Evolutionary conservation across 2,329 filamentous ascomycete genomes (phyloP).

Genomic region (Fusarium sp.): DNA sequence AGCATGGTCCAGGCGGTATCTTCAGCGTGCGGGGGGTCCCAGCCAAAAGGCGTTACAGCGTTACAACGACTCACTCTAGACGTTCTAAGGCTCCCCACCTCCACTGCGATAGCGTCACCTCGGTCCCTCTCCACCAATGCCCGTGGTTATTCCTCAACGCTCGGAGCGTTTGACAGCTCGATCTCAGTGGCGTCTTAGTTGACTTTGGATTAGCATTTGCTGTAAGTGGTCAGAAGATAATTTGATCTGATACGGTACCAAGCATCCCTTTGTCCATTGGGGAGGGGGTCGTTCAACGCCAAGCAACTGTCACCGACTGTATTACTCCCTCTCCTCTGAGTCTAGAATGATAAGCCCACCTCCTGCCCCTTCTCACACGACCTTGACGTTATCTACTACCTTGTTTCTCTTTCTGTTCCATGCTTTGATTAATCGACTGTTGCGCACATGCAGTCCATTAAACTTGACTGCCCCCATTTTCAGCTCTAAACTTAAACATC

Average conservation of each 20-base stretch:
- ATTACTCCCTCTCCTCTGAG: not conserved
- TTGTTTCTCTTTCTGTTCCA: constrained; percentile 4
- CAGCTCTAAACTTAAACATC: constrained; percentile 3
- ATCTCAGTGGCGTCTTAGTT: constrained; percentile 26
- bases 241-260: constrained; percentile 14
- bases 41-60: constrained; percentile 20
- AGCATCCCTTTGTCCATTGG: constrained; percentile 2
- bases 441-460: not conserved
- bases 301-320: constrained; percentile 32
- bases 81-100: constrained; percentile 10
- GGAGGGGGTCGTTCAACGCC: constrained; percentile 16
- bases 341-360: constrained; percentile 40
- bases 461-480: constrained; percentile 6
- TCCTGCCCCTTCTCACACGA: constrained; percentile 35
- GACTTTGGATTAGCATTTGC: not conserved
- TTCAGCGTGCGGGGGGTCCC: constrained; percentile 14
- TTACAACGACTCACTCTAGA: not conserved
- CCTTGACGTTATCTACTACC: constrained; percentile 12
- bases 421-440: not conserved
- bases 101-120: constrained; percentile 25
- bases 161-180: constrained; percentile 34
- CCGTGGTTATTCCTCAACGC: constrained; percentile 20
- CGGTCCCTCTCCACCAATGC: constrained; percentile 21
- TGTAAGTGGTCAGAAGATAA: not conserved
- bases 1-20: constrained; percentile 21